Evolutionary conservation across 441 rosid species (phyloP).

Genomic region (Euphorbia celastroides): DNA sequence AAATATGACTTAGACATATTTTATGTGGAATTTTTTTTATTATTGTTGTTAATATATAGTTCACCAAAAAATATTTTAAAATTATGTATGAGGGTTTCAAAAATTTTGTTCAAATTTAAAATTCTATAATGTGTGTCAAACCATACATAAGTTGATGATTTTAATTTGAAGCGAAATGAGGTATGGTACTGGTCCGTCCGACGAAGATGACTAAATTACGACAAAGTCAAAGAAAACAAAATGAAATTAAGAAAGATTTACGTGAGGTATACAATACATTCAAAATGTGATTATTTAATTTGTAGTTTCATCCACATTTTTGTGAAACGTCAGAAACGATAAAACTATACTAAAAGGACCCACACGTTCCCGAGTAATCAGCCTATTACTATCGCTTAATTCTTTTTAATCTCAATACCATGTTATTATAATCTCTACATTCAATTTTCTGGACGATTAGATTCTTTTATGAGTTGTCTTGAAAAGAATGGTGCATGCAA

Average conservation of each 20-base stretch:
- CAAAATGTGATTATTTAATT: constrained; percentile 4
- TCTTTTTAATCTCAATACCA: constrained; percentile 6
- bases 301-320: constrained; percentile 18
- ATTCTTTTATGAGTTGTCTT: background rate
- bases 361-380: constrained; percentile 15
- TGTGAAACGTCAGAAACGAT: constrained; percentile 23
- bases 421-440: background rate
- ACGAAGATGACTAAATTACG: background rate
- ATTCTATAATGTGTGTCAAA: no score
- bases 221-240: no score
- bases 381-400: constrained; percentile 1
- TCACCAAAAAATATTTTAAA: no score
- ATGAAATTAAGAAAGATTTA: background rate
- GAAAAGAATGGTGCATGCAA: background rate
- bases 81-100: no score
- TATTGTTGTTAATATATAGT: no score
- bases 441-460: background rate
- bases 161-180: no score
- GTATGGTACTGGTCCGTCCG: background rate
- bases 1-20: no score
- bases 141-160: no score
- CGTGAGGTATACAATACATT: background rate
- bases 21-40: no score
- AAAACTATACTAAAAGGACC: constrained; percentile 14
- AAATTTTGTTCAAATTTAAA: no score